These are phyloP conservation scores for Phytophthora kernoviae DNA, from an alignment of 352 stramenopile genomes.

Conservation along the genomic window DNA sequence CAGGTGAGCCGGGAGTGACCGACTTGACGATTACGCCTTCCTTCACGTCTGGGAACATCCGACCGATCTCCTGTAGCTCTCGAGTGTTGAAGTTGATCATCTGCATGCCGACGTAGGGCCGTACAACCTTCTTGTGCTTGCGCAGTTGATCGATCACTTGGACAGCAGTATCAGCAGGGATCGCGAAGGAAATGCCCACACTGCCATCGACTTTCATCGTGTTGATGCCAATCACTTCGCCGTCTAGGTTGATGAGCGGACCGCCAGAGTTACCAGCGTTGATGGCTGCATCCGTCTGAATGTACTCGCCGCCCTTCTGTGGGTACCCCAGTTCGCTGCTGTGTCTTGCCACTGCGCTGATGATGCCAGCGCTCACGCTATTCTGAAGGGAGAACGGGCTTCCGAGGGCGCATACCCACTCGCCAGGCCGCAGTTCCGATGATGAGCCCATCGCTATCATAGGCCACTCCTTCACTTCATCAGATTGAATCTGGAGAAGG, in stretches of 20 bases:
- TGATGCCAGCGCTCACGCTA: constrained; percentile 92
- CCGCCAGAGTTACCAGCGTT: constrained; percentile 93
- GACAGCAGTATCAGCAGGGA: constrained; percentile 90
- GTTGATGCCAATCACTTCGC: constrained; percentile 95
- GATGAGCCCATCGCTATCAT: constrained; percentile 79
- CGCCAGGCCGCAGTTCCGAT: constrained; percentile 79
- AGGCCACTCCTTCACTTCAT: constrained; percentile 62
- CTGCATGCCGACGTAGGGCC: constrained; percentile 92
- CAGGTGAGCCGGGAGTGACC: constrained; percentile 75
- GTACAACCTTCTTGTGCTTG: constrained; percentile 86
- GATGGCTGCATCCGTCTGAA: constrained; percentile 95
- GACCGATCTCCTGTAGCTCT: constrained; percentile 67
- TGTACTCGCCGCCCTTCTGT: constrained; percentile 87
- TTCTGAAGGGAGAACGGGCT: constrained; percentile 92
- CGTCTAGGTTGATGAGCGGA: constrained; percentile 93
- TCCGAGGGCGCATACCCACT: constrained; percentile 93
- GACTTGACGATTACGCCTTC: constrained; percentile 87
- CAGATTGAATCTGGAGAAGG: constrained; percentile 84
- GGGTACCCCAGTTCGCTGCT: constrained; percentile 88
- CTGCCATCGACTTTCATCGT: constrained; percentile 93
- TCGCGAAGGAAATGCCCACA: constrained; percentile 93
- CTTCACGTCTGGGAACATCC: constrained; percentile 77
- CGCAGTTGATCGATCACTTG: constrained; percentile 91
- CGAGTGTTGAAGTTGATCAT: constrained; percentile 88
- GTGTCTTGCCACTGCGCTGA: constrained; percentile 88